Conservation (phyloP, 495 filamentous ascomycete species). For the Daldinia childiae region DNA sequence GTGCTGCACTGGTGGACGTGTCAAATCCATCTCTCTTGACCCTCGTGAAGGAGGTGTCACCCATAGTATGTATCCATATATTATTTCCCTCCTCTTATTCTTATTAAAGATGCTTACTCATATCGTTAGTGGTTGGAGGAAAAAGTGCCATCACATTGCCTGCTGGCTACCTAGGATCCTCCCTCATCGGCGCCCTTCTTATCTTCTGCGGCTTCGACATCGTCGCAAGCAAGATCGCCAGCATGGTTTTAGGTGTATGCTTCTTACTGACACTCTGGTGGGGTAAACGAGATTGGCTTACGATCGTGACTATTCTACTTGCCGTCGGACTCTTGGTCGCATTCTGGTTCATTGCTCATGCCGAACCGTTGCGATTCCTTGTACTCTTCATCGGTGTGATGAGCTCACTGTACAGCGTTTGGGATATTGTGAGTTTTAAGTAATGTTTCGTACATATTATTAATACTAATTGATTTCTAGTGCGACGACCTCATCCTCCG, state of each 20-base stretch:
- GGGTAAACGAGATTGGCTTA: conserved; percentile 80
- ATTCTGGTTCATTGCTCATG: conserved; percentile 83
- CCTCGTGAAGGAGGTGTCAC: conserved; percentile 76
- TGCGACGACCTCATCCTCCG: conserved; percentile 85
- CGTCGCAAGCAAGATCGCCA: conserved; percentile 79
- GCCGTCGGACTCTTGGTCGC: conserved; percentile 76
- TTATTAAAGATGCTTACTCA: conserved; percentile 77
- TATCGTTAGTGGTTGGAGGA: conserved; percentile 71
- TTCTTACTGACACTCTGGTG: conserved; percentile 83
- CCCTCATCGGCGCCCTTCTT: conserved; percentile 77
- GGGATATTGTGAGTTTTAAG: conserved; percentile 75
- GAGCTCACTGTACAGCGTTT: conserved; percentile 78
- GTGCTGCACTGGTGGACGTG: conserved; percentile 74
- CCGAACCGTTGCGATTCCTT: conserved; percentile 75
- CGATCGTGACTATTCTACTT: conserved; percentile 71
- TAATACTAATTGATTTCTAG: conserved; percentile 39
- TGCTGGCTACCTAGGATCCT: conserved; percentile 79
- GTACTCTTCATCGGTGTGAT: conserved; percentile 87
- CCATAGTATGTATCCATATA: conserved; percentile 50
- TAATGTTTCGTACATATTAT: conserved; percentile 10
- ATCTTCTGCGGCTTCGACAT: conserved; percentile 85
- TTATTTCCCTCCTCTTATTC: conserved; percentile 2
- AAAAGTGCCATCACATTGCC: conserved; percentile 76
- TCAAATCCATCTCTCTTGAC: conserved; percentile 75
- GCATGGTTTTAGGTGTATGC: conserved; percentile 74